These are phyloP conservation scores for Colletotrichum trifolii DNA, from an alignment of 2,329 filamentous ascomycete species.

Conservation along the genomic window DNA sequence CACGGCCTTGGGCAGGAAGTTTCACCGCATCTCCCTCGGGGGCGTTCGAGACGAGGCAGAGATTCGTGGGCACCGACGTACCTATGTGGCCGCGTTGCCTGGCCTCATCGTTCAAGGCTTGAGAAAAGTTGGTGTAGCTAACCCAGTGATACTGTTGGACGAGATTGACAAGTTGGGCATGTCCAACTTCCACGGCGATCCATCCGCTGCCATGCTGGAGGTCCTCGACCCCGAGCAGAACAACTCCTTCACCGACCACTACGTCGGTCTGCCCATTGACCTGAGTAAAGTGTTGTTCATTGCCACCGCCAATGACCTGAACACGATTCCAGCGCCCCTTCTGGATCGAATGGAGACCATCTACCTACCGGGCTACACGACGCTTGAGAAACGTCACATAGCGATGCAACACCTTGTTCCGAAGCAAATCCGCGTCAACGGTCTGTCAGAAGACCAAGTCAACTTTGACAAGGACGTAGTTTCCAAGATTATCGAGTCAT, in stretches of 20 bases:
- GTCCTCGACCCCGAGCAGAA: conserved; percentile 98
- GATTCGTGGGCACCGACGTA: conserved; percentile 92
- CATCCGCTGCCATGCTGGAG: conserved; percentile 96
- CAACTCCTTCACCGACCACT: conserved; percentile 93
- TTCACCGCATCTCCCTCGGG: conserved; percentile 95
- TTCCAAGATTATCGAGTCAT: conserved; percentile 94
- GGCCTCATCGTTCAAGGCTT: conserved; percentile 92
- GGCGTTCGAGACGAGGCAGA: conserved; percentile 97
- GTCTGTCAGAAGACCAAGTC: conserved; percentile 80
- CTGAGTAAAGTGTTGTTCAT: conserved; percentile 98
- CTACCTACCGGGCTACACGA: conserved; percentile 92
- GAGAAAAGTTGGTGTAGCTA: conserved; percentile 94
- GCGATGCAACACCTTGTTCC: conserved; percentile 93
- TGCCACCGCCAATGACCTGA: conserved; percentile 92
- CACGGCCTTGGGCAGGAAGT: conserved; percentile 90
- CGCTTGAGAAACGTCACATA: conserved; percentile 95
- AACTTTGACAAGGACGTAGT: conserved; percentile 84
- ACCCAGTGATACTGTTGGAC: conserved; percentile 94
- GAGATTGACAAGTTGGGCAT: conserved; percentile 98
- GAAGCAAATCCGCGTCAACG: conserved; percentile 93
- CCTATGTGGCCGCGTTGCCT: conserved; percentile 99
- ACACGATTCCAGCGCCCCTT: conserved; percentile 93
- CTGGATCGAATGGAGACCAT: conserved; percentile 98
- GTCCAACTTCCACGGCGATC: conserved; percentile 93
- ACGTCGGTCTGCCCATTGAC: conserved; percentile 94